Evolutionary conservation across 208 protist species (phyloP).

Genomic region (Leishmania arabica): DNA sequence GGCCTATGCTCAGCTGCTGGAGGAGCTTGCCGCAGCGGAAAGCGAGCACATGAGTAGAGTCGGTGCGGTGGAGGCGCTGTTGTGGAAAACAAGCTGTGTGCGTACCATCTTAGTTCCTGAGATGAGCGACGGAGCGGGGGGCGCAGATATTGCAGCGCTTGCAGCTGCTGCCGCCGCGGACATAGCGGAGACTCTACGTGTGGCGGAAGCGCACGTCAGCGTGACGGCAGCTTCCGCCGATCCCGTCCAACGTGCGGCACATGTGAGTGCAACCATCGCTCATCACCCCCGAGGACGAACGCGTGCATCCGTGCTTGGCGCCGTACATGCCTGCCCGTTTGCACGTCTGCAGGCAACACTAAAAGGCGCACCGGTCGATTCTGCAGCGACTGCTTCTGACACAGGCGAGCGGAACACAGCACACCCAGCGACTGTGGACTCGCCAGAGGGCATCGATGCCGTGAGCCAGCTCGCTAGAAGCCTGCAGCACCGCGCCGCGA

Average conservation of each 20-base stretch:
- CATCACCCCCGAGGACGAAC: background rate
- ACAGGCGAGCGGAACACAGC: background rate
- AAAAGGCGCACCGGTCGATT: background rate
- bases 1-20: background rate
- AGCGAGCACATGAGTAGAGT: background rate
- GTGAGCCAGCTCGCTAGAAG: background rate
- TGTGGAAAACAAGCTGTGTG: background rate
- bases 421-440: background rate
- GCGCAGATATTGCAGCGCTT: background rate
- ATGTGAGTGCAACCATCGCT: background rate
- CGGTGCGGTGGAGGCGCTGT: background rate
- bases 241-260: background rate
- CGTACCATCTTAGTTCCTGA: slow-evolving; percentile 1
- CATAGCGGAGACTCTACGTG: slow-evolving; percentile 1
- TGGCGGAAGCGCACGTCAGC: background rate
- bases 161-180: background rate
- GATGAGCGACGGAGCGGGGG: background rate
- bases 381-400: background rate
- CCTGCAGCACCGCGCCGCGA: background rate
- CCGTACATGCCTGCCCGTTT: background rate
- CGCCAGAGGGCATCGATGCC: background rate
- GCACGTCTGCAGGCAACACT: background rate
- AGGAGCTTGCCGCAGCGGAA: background rate
- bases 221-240: background rate
- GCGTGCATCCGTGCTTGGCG: background rate